Evolutionary conservation across 106 monocot species (phyloP).

Genomic region (Dioscorea zingiberensis): DNA sequence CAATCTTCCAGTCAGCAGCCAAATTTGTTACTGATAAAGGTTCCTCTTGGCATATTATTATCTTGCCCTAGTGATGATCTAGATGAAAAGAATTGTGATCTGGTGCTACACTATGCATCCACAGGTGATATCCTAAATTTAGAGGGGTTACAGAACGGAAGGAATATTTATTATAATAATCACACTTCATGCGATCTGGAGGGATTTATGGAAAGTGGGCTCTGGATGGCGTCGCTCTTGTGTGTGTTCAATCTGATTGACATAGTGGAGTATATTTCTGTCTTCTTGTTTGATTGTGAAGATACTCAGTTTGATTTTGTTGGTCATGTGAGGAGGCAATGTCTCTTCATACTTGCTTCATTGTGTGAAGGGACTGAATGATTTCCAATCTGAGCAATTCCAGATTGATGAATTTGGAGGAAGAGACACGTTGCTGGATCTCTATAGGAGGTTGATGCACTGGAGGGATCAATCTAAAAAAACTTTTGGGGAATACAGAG

Average conservation of each 20-base stretch:
- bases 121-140: slow-evolving; percentile 43
- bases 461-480: slow-evolving; percentile 45
- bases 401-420: slow-evolving; percentile 8
- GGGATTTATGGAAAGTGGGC: slow-evolving; percentile 23
- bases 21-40: slow-evolving; percentile 26
- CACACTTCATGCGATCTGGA: background rate
- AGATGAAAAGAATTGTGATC: slow-evolving; percentile 30
- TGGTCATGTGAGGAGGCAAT: slow-evolving; percentile 52
- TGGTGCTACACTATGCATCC: slow-evolving; percentile 66
- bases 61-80: slow-evolving; percentile 11
- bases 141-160: slow-evolving; percentile 18
- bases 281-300: slow-evolving; percentile 38
- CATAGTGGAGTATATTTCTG: slow-evolving; percentile 50
- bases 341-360: slow-evolving; percentile 38
- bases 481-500: slow-evolving; percentile 25
- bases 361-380: slow-evolving; percentile 36
- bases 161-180: background rate
- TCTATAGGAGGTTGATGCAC: slow-evolving; percentile 35
- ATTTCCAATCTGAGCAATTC: background rate
- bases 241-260: slow-evolving; percentile 69
- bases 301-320: slow-evolving; percentile 34
- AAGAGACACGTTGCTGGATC: slow-evolving; percentile 32
- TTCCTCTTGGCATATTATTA: slow-evolving; percentile 65
- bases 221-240: slow-evolving; percentile 38
- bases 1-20: background rate